Conservation (phyloP, 768 basidiomycete genomes). For the Naganishia friedmannii region DNA sequence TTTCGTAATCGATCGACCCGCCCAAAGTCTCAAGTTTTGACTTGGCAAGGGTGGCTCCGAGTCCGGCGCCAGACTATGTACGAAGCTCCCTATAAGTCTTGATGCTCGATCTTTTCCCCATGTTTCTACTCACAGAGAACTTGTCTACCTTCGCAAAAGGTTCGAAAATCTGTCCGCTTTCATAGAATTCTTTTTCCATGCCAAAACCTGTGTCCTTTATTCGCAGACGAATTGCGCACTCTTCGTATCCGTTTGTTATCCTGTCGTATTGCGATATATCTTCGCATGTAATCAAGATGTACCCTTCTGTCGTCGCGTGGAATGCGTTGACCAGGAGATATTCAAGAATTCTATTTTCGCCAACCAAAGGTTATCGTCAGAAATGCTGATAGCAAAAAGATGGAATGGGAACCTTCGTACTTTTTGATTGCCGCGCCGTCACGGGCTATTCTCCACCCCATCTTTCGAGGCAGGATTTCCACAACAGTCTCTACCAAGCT, state of each 20-base stretch:
- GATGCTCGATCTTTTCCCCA: too few relatives aligned
- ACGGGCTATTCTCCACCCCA: slow-evolving; percentile 41
- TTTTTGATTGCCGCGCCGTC: slow-evolving; percentile 40
- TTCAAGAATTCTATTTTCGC: slow-evolving; percentile 34
- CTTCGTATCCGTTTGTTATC: slow-evolving; percentile 1
- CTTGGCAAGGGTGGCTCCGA: slow-evolving; percentile 43
- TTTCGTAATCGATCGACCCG: slow-evolving; percentile 43
- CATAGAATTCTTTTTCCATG: slow-evolving; percentile 44
- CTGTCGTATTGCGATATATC: slow-evolving; percentile 34
- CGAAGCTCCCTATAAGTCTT: not conserved
- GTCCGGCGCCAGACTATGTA: slow-evolving; percentile 39
- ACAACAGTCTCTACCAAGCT: slow-evolving; percentile 45
- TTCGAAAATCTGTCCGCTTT: slow-evolving; percentile 36
- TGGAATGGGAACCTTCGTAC: slow-evolving; percentile 28
- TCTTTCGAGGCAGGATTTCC: slow-evolving; percentile 43
- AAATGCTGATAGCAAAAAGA: not conserved
- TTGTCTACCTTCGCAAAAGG: slow-evolving; percentile 45
- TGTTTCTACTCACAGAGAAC: slow-evolving; percentile 16
- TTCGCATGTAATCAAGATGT: slow-evolving; percentile 46
- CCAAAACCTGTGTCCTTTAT: slow-evolving; percentile 47
- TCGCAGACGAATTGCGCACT: slow-evolving; percentile 36
- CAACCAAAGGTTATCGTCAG: not conserved
- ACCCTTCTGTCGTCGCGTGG: slow-evolving; percentile 45
- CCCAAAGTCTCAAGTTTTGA: slow-evolving; percentile 47
- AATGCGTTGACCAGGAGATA: slow-evolving; percentile 47